Evolutionary conservation across 768 basidiomycete species (phyloP).

Genomic region (Mycena vulgaris): DNA sequence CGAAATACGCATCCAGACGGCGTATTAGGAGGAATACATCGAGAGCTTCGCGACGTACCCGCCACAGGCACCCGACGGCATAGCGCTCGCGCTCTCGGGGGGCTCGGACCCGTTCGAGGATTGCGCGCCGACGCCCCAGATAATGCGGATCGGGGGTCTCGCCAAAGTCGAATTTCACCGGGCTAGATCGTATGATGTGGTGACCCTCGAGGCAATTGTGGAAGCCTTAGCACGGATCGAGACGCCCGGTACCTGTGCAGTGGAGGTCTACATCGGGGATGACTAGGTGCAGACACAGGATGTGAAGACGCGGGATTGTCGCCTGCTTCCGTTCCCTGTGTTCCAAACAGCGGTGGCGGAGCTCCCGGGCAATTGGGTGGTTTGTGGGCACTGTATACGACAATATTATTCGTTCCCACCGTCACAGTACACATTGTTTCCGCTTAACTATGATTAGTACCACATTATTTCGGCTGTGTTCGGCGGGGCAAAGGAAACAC

Average conservation of each 20-base stretch:
- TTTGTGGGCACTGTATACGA: not conserved
- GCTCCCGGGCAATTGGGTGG: not conserved
- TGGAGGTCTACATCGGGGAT: conserved; percentile 2
- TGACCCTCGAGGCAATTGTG: not conserved
- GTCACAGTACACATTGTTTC: not conserved
- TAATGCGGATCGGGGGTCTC: conserved; percentile 3
- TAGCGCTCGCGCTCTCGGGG: not conserved
- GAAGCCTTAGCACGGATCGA: not conserved
- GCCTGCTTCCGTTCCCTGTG: not conserved
- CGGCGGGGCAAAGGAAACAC: too few relatives aligned
- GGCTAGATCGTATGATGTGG: not conserved
- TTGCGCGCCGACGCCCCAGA: not conserved
- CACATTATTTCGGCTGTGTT: too few relatives aligned
- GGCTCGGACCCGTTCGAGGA: too few relatives aligned
- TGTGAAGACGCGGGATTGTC: too few relatives aligned
- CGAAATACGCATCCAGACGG: not conserved
- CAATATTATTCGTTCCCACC: too few relatives aligned
- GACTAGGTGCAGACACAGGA: too few relatives aligned
- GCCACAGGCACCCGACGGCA: not conserved
- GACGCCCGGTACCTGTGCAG: not conserved
- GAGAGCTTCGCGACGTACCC: not conserved
- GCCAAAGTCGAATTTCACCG: conserved; percentile 2
- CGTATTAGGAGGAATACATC: not conserved
- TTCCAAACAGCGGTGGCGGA: not conserved
- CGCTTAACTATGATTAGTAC: too few relatives aligned